Evolutionary conservation across 2,329 filamentous ascomycete species (phyloP), one percentile per base, ranked within the genome.

Genomic region (Talaromyces sp.): DNA sequence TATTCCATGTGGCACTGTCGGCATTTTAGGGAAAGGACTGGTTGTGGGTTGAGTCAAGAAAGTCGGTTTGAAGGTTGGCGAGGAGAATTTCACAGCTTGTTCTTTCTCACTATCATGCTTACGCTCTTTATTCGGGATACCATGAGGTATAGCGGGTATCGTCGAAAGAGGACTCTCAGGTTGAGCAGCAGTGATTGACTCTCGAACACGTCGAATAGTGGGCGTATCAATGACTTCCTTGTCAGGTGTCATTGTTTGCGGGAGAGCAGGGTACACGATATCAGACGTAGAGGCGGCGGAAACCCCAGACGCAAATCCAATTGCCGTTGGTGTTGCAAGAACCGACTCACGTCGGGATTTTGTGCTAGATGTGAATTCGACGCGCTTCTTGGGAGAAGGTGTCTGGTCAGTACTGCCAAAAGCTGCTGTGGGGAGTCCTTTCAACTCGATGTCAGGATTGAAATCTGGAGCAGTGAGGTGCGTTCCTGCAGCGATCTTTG

Each of bases 281-380:
- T 73, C 67, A 2, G 69, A 68, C 4, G 62, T 19, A 7, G 61
- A 61, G 10, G 63, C 61, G 22, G 64, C 58, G 28, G 61, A 55
- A 59, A 60, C 45, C 57, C 68, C 60, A 39, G 59, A 41, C 51
- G 69, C 69, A 21, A 72, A 65, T 60, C 75, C 77, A 22, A 72
- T 75, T 2, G 74, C 75, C 10, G 74, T 75, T 5, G 75, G 75
- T 31, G 75, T 77, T 4, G 67, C 64, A 15, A 73, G 62, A 36
- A 68, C 62, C n/a, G 70, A 64, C 13, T 70, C 69, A 57, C 75
- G 66, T 31, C 68, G 69, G 54, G 73, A 70, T 62, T 89, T 82
- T 36, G 86, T 86, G 61, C 84, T 85, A 0, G 86, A 87, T 0
- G 88, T 91, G 67, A 96, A 96, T 53, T 89, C 86, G 36, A 96